Evolutionary conservation across 306 rosid genomes (phyloP).

Genomic region (Cucurbita moschata): DNA sequence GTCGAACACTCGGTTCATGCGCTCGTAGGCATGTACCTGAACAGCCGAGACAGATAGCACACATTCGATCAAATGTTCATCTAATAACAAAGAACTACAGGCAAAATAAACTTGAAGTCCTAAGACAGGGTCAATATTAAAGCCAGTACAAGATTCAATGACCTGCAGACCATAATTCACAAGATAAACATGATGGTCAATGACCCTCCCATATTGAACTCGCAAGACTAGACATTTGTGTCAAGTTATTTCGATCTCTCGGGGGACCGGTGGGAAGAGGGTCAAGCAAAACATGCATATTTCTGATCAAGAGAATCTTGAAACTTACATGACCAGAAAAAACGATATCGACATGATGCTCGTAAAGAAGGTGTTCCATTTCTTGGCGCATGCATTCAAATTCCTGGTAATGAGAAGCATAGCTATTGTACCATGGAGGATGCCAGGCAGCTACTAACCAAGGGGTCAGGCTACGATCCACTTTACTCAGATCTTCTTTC

Average conservation of each 20-base stretch:
- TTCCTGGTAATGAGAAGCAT: slow-evolving; percentile 85
- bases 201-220: neutral
- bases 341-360: slow-evolving; percentile 51
- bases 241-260: neutral
- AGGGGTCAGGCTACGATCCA: slow-evolving; percentile 56
- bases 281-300: neutral
- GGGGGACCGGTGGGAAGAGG: neutral
- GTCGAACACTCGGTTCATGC: slow-evolving; percentile 76
- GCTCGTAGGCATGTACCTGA: slow-evolving; percentile 90
- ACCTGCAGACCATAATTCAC: neutral
- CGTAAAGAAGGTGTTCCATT: slow-evolving; percentile 77
- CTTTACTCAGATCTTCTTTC: slow-evolving; percentile 31
- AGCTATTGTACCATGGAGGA: slow-evolving; percentile 85
- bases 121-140: neutral
- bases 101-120: neutral
- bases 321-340: slow-evolving; percentile 80
- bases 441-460: slow-evolving; percentile 86
- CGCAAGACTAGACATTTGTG: neutral
- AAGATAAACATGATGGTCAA: neutral
- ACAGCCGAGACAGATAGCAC: slow-evolving; percentile 4
- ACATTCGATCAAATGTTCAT: neutral
- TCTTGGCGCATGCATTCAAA: slow-evolving; percentile 90
- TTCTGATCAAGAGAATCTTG: neutral
- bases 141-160: neutral
- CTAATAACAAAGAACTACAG: neutral